Percentiles rank a stretch among this genome's conserved stretches.
phyloP scores from a whole-genome alignment of 305 asterid species.

The Fraxinus greggii region DNA sequence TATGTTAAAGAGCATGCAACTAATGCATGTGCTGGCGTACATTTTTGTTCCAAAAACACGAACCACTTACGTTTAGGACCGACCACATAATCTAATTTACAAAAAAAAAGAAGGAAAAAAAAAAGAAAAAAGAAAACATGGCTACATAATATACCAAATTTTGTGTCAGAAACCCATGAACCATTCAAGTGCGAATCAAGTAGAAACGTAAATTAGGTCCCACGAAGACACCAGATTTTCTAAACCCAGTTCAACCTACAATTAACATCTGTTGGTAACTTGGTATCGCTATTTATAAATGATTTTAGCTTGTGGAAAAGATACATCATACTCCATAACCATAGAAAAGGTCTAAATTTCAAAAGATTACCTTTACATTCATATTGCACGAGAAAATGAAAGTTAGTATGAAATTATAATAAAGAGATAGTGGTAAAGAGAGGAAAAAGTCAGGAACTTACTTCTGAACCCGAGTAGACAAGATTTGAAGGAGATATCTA shows the following conservation, averaged over 20 bases:
- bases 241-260: not conserved
- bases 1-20: constrained; percentile 2
- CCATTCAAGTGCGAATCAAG: not conserved
- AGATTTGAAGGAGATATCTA: constrained; percentile 85
- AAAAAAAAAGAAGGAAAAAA: constrained; percentile 10
- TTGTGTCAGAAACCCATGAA: constrained; percentile 5
- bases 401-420: not conserved
- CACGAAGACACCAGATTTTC: constrained; percentile 7
- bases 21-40: not conserved
- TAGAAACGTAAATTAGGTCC: constrained; percentile 10
- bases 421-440: not conserved
- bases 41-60: not conserved
- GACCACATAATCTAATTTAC: not conserved
- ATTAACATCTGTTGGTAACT: not conserved
- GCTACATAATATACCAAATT: not conserved
- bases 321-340: not conserved
- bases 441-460: constrained; percentile 27
- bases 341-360: not conserved
- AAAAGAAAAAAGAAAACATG: constrained; percentile 3
- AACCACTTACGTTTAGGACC: not conserved
- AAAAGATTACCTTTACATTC: not conserved
- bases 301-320: not conserved
- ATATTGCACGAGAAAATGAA: not conserved
- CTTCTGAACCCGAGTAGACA: constrained; percentile 74
- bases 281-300: not conserved